Evolutionary conservation across 768 basidiomycete genomes (phyloP), one percentile per base, ranked within the genome.

Genomic region (Pholiota molesta): DNA sequence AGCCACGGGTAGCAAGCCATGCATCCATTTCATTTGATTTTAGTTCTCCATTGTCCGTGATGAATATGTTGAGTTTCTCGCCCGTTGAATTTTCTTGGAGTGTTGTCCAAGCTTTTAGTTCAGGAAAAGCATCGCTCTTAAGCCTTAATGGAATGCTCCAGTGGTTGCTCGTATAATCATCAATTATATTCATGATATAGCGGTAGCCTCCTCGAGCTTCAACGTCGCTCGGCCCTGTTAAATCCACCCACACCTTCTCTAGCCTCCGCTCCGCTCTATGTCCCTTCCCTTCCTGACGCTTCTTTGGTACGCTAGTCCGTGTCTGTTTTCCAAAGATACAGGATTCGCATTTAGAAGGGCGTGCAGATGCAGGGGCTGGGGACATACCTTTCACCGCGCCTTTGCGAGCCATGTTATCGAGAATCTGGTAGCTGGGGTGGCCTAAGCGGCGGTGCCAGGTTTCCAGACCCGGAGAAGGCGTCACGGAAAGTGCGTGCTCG

Each of bases 161-260:
- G 0, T 60, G 35, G 16, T 64, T 69, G 6, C 67, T 69, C 0
- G 74, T 67, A 42, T n/a, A 69, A 55, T 78, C 73, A 61, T 78
- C 75, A 11, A 79, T 67, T n/a, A 79, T 70, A 61, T 77, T 69
- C 69, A 78, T 71, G 1, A 68, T 57, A 53, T 75, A 77, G 4
- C 47, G 0, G 42, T 75, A 71, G 19, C 73, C 70, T 26, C 63
- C 65, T 0, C 62, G 10, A 1, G 73, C 73, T 16, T 28, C 37
- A 16, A 76, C 69, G 57, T 55, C 57, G 0, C 63, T 29, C 19
- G 64, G 58, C 29, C 73, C 70, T n/a, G 67, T 62, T 16, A 78
- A 52, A 52, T 80, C 76, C 44, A 76, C 67, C 57, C 67, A 75
- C 4, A 78, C 71, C 21, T 66, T 70, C 45, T 71, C 75, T 52